A percentile compares a stretch with the other conserved stretches of the same genome.
phyloP scores from a whole-genome alignment of 768 basidiomycete species.

The Boletus tylopilopsis region DNA sequence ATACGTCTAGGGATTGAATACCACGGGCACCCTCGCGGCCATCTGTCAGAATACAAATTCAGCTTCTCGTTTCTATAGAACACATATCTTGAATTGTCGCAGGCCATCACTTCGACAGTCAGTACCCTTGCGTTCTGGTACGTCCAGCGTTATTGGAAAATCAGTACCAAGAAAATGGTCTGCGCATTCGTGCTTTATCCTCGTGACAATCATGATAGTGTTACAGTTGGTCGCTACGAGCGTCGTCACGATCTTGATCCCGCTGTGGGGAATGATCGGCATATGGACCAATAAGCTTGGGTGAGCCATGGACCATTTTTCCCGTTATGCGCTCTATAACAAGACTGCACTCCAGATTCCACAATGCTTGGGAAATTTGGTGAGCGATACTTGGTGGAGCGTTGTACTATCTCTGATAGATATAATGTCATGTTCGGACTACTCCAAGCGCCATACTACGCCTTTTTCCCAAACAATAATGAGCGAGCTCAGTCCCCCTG shows the following conservation, averaged over 20 bases:
- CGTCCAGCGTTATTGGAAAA: constrained; percentile 74
- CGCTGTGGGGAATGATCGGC: constrained; percentile 84
- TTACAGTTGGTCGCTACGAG: constrained; percentile 72
- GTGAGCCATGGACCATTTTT: constrained; percentile 33
- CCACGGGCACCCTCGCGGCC: constrained; percentile 67
- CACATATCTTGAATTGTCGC: constrained; percentile 73
- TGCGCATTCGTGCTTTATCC: not conserved
- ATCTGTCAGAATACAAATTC: constrained; percentile 83
- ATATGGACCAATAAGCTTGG: constrained; percentile 77
- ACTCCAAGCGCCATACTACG: constrained; percentile 86
- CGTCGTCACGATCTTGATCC: constrained; percentile 71
- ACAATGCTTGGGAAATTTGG: constrained; percentile 89
- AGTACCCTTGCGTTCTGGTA: constrained; percentile 82
- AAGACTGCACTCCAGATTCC: constrained; percentile 44
- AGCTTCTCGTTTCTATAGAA: constrained; percentile 77
- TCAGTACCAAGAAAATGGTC: constrained; percentile 80
- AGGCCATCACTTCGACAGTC: constrained; percentile 70
- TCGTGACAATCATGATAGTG: not conserved
- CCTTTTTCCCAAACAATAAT: constrained; percentile 85
- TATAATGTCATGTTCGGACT: constrained; percentile 79
- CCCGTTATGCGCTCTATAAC: constrained; percentile 5
- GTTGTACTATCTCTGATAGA: not conserved
- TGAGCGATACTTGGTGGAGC: constrained; percentile 23
- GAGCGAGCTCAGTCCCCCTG: constrained; percentile 84
- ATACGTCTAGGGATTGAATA: constrained; percentile 63